phyloP scores from a whole-genome alignment of 768 basidiomycete genomes.

The Tephrocybe sp. region DNA sequence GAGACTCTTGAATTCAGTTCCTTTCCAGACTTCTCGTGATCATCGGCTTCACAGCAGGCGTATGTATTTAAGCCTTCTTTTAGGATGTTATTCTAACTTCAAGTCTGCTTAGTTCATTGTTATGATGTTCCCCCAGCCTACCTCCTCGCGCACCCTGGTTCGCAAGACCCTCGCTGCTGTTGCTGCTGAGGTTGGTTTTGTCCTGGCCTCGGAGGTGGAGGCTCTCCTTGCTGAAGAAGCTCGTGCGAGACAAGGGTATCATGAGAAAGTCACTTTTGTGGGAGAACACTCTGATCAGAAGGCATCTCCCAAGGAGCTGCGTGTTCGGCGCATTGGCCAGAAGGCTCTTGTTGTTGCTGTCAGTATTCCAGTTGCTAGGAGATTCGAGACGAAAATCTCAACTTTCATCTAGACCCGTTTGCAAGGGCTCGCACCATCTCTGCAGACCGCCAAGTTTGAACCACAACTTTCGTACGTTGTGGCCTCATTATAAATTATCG shows the following conservation, averaged over 20 bases:
- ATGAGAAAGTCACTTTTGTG: slow-evolving; percentile 26
- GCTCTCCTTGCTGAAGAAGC: slow-evolving; percentile 43
- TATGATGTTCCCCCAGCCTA: slow-evolving; percentile 45
- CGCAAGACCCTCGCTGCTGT: slow-evolving; percentile 37
- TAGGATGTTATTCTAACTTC: neutral
- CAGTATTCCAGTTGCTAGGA: slow-evolving; percentile 11
- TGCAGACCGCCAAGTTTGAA: slow-evolving; percentile 37
- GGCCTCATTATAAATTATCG: neutral
- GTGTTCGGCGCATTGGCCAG: slow-evolving; percentile 32
- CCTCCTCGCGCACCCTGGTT: slow-evolving; percentile 39
- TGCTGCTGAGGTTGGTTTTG: slow-evolving; percentile 30
- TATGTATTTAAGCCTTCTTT: slow-evolving; percentile 18
- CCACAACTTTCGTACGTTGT: slow-evolving; percentile 37
- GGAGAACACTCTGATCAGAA: slow-evolving; percentile 18
- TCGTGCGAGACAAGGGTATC: slow-evolving; percentile 26
- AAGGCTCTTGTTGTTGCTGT: slow-evolving; percentile 34
- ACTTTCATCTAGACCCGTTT: slow-evolving; percentile 30
- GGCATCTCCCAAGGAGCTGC: slow-evolving; percentile 34
- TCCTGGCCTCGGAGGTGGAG: slow-evolving; percentile 40
- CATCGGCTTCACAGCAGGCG: slow-evolving; percentile 41
- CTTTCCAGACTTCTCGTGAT: slow-evolving; percentile 36
- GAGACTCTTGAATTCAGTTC: neutral
- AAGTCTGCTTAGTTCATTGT: slow-evolving; percentile 32
- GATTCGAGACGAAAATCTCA: neutral
- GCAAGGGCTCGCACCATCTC: slow-evolving; percentile 32